Conservation (phyloP, 2,329 filamentous ascomycete species). For the Colletotrichum tropicicola region DNA sequence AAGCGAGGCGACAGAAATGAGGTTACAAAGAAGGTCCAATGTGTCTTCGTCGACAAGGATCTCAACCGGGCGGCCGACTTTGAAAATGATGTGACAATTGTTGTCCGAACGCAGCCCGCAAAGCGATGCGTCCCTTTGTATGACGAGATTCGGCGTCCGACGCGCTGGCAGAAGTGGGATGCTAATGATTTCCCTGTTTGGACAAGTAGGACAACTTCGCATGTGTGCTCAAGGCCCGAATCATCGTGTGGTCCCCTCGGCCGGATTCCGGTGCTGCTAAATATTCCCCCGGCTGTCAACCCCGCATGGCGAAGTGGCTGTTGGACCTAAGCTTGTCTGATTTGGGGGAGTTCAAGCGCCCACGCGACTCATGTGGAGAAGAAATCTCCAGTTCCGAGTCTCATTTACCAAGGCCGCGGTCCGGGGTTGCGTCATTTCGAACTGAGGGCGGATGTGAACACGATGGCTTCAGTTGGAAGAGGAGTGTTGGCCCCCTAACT, state of each 20-base stretch:
- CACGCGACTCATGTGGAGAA: neutral
- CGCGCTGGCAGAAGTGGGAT: neutral
- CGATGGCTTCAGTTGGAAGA: neutral
- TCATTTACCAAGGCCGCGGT: neutral
- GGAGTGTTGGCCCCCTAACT: too few relatives aligned
- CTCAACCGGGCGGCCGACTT: neutral
- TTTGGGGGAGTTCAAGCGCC: constrained; percentile 12
- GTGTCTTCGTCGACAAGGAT: neutral
- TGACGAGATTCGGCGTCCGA: neutral
- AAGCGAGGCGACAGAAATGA: neutral
- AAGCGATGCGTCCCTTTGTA: constrained; percentile 1
- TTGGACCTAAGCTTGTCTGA: neutral
- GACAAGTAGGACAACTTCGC: neutral
- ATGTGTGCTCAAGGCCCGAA: neutral
- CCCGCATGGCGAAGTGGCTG: constrained; percentile 5
- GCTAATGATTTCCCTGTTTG: constrained; percentile 10
- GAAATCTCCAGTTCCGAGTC: neutral
- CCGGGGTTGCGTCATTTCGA: neutral
- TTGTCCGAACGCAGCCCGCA: neutral
- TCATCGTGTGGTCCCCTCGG: constrained; percentile 1
- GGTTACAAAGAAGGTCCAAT: neutral
- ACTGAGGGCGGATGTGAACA: neutral
- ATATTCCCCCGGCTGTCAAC: constrained; percentile 7
- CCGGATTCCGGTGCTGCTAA: constrained; percentile 17
- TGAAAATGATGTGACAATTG: neutral